Conservation (phyloP, 208 protist species). For the Leishmania turanica region DNA sequence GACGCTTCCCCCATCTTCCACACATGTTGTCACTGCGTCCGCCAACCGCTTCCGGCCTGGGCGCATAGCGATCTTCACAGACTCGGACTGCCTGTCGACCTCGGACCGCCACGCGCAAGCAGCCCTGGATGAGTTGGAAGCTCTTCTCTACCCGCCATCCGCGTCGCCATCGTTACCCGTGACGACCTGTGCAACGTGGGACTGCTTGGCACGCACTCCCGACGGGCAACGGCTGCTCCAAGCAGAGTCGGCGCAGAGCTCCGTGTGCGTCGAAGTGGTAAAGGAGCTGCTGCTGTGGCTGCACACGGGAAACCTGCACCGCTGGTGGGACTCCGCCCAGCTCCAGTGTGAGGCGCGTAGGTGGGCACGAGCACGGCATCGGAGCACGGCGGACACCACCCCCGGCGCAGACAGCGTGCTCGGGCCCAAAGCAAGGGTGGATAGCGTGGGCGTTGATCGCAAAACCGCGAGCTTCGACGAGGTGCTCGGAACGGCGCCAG, state of each 20-base stretch:
- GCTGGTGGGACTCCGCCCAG: constrained; percentile 3
- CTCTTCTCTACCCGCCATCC: not conserved
- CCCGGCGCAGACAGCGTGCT: not conserved
- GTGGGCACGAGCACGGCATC: not conserved
- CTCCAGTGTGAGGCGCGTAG: constrained; percentile 17
- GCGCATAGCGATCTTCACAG: constrained; percentile 55
- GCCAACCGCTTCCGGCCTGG: not conserved
- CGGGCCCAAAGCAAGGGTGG: not conserved
- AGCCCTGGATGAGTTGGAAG: constrained; percentile 17
- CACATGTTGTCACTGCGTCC: not conserved
- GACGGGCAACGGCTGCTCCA: constrained; percentile 18
- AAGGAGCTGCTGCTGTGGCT: constrained; percentile 39
- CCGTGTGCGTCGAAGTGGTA: constrained; percentile 41
- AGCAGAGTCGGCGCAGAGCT: constrained; percentile 19
- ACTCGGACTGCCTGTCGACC: constrained; percentile 50
- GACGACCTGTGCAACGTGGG: constrained; percentile 1
- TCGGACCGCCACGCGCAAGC: constrained; percentile 20
- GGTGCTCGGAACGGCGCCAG: constrained; percentile 20
- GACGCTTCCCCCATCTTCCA: not conserved
- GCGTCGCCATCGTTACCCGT: not conserved
- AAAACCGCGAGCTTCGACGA: constrained; percentile 1
- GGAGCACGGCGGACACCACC: not conserved
- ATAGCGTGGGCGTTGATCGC: not conserved
- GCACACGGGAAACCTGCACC: not conserved
- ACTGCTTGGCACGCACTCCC: not conserved